Evolutionary conservation across 129 eudicot genomes (phyloP).

Genomic region (Tagetes patula): DNA sequence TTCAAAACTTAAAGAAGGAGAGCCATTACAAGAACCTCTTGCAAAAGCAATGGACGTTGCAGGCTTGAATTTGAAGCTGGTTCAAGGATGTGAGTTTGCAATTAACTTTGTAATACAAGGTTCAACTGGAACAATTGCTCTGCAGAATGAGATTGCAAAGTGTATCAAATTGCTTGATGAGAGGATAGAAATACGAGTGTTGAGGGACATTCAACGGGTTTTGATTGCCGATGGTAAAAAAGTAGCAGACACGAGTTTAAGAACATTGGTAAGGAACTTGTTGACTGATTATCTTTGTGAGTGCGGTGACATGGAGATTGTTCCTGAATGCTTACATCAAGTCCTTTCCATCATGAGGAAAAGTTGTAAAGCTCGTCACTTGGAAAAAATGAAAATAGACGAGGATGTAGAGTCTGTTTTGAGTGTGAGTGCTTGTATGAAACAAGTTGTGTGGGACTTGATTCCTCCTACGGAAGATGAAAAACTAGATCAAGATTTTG

Average conservation of each 20-base stretch:
- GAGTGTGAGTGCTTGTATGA: constrained; percentile 55
- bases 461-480: constrained; percentile 38
- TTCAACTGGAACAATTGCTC: constrained; percentile 40
- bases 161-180: constrained; percentile 47
- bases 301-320: constrained; percentile 66
- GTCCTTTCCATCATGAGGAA: constrained; percentile 44
- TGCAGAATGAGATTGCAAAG: constrained; percentile 60
- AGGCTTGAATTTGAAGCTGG: constrained; percentile 45
- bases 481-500: constrained; percentile 59
- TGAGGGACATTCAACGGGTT: constrained; percentile 37
- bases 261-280: constrained; percentile 40
- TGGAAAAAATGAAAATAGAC: constrained; percentile 38
- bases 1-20: constrained; percentile 40
- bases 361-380: constrained; percentile 21
- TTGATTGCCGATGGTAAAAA: constrained; percentile 45
- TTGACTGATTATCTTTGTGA: constrained; percentile 72
- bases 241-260: constrained; percentile 32
- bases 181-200: constrained; percentile 36
- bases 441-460: constrained; percentile 64
- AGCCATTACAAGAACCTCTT: constrained; percentile 45
- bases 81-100: constrained; percentile 32
- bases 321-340: constrained; percentile 47
- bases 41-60: constrained; percentile 65
- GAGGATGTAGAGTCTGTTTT: constrained; percentile 63
- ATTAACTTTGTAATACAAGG: constrained; percentile 38